These are phyloP conservation scores for Rhododendron kiyosumense DNA, from an alignment of 148 eudicot genomes.

Conservation along the genomic window DNA sequence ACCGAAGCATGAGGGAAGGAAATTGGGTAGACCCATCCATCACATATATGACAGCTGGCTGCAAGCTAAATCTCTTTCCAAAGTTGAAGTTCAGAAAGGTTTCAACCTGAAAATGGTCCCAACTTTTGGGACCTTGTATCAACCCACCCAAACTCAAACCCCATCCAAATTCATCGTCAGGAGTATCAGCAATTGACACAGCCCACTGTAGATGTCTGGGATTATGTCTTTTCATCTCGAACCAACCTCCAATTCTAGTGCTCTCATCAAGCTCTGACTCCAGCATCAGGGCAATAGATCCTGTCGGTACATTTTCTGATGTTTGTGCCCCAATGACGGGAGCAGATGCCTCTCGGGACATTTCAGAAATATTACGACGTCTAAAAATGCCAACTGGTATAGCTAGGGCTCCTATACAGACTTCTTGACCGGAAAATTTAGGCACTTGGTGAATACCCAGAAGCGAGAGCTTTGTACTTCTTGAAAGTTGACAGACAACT, in stretches of 20 bases:
- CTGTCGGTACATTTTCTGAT: slow-evolving; percentile 17
- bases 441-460: slow-evolving; percentile 48
- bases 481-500: slow-evolving; percentile 55
- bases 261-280: slow-evolving; percentile 78
- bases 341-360: slow-evolving; percentile 27
- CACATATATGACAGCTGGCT: slow-evolving; percentile 61
- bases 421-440: slow-evolving; percentile 31
- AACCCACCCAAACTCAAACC: slow-evolving; percentile 75
- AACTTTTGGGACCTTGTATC: slow-evolving; percentile 33
- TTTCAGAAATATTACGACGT: slow-evolving; percentile 26
- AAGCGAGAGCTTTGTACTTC: slow-evolving; percentile 60
- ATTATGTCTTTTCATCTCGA: slow-evolving; percentile 48
- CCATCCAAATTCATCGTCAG: slow-evolving; percentile 90
- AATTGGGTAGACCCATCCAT: slow-evolving; percentile 49
- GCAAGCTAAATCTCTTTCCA: slow-evolving; percentile 51
- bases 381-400: slow-evolving; percentile 41
- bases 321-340: slow-evolving; percentile 13
- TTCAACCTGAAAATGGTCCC: slow-evolving; percentile 76
- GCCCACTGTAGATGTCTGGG: slow-evolving; percentile 66
- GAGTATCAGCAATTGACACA: slow-evolving; percentile 59
- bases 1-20: slow-evolving; percentile 63
- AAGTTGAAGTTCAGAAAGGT: slow-evolving; percentile 62
- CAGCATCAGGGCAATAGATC: slow-evolving; percentile 63
- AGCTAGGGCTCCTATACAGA: slow-evolving; percentile 45
- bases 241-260: slow-evolving; percentile 68